Conservation (phyloP, 1,139 yeast genomes). For the Keqinozyma sinolaborantium region DNA sequence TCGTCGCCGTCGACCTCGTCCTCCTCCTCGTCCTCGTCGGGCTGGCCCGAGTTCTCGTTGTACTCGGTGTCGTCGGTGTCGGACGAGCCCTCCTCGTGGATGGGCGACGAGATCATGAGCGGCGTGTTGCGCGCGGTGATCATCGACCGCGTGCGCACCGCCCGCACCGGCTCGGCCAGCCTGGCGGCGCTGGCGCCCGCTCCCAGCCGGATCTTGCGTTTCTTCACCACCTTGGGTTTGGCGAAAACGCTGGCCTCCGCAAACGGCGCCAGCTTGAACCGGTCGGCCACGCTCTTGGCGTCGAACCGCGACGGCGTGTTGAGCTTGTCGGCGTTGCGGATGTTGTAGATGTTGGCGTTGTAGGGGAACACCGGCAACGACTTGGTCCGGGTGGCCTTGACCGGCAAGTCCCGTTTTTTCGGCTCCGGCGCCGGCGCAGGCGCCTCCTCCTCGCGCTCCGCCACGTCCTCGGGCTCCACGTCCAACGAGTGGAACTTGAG, state of each 20-base stretch:
- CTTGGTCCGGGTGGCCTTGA: constrained; percentile 61
- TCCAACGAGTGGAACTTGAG: constrained; percentile 52
- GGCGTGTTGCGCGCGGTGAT: constrained; percentile 22
- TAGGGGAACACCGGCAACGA: constrained; percentile 56
- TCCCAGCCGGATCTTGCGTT: constrained; percentile 26
- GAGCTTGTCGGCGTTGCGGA: constrained; percentile 40
- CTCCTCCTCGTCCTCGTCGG: constrained; percentile 15
- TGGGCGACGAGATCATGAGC: constrained; percentile 35
- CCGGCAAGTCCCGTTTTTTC: constrained; percentile 20
- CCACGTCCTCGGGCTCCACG: constrained; percentile 3
- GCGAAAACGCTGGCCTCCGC: constrained; percentile 38
- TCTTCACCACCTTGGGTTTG: constrained; percentile 22
- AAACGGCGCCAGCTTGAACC: constrained; percentile 48
- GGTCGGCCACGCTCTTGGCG: constrained; percentile 40
- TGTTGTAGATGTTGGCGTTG: constrained; percentile 37
- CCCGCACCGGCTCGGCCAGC: constrained; percentile 31
- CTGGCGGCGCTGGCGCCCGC: constrained; percentile 1
- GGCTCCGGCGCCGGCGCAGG: constrained; percentile 8
- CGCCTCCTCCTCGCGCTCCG: constrained; percentile 4
- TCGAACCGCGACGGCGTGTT: constrained; percentile 40
- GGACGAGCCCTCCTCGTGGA: constrained; percentile 34
- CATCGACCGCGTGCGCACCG: constrained; percentile 46
- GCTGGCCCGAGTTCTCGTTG: constrained; percentile 16
- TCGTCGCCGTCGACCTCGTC: constrained; percentile 17
- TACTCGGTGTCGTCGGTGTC: constrained; percentile 36